Evolutionary conservation across 352 stramenopile species (phyloP), one percentile per base, ranked within the genome.

Genomic region (Phytophthora tentaculata): DNA sequence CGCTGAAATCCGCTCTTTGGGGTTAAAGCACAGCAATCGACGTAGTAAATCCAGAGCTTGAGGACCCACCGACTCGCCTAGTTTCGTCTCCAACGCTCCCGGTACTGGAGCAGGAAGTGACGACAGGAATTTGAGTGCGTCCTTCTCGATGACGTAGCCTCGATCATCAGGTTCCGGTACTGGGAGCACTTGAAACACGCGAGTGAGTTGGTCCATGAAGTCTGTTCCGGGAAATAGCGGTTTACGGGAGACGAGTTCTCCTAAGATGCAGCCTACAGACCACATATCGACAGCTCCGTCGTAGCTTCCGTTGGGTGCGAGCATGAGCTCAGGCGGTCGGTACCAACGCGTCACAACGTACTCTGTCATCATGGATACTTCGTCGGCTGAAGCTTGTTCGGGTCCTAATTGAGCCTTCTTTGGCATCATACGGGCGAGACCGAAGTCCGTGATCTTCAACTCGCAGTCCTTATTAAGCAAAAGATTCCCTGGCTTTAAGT

Each of bases 401-500:
- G 63, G 54, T 9, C 24, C 53, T 3, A 58, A 19, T 24, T 69
- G 71, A 0, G 67, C 44, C 16, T 79, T 71, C 49, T 89, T 88
- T 0, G 85, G 85, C 61, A 90, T 92, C 87, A 91, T 94, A 0
- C 95, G 83, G 9, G 94, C 92, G 0, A 98, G 81, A 1, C 95
- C 95, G 83, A 98, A 98, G 74, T 98, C 95, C 7, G 93, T 98
- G 68, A 98, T 97, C 69, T 94, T 95, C 51, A 94, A 76, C 60
- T 98, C 86, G 65, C 94, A 98, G 68, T 96, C 92, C 61, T 96
- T 96, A 81, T 94, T 82, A 14, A 98, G 87, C 17, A 98, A 66
- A 10, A 98, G 67, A 58, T 98, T 98, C n/a, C 94, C 93, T 16
- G 94, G 92, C 69, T 98, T 98, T 64, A 98, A 86, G 74, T 98